A percentile compares a stretch with the other conserved stretches of the same genome.
Conservation (phyloP, 2,329 filamentous ascomycete species). For the Paecilomyces niveus region DNA sequence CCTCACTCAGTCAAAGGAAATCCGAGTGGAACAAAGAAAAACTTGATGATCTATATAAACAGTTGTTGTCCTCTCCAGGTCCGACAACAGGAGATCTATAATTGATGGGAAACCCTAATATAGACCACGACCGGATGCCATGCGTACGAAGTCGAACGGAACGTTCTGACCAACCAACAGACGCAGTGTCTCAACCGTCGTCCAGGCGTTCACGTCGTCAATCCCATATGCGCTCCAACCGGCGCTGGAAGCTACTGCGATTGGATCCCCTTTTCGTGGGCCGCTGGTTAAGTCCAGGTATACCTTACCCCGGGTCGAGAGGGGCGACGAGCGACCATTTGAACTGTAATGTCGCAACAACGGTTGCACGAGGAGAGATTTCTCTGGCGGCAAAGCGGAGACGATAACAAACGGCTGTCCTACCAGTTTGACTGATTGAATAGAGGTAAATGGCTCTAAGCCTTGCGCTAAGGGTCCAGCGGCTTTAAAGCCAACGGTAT, state of each 20-base stretch:
- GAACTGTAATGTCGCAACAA: conserved; percentile 63
- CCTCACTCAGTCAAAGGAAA: too few species aligned
- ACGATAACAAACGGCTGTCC: conserved; percentile 76
- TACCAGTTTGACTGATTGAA: conserved; percentile 74
- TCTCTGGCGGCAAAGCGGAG: conserved; percentile 70
- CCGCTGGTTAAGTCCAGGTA: conserved; percentile 73
- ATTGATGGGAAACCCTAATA: conserved; percentile 30
- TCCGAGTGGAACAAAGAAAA: too few species aligned
- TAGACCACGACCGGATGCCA: conserved; percentile 57
- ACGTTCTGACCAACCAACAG: conserved; percentile 79
- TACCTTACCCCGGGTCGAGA: conserved; percentile 51
- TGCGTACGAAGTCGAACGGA: conserved; percentile 75
- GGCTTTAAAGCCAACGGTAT: conserved; percentile 74
- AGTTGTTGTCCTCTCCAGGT: not conserved
- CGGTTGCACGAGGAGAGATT: conserved; percentile 70
- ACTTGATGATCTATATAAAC: not conserved
- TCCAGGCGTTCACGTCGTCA: conserved; percentile 75
- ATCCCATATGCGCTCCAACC: conserved; percentile 76
- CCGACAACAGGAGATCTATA: not conserved
- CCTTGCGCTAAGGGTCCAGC: conserved; percentile 52
- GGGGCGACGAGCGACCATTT: conserved; percentile 31
- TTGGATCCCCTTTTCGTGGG: conserved; percentile 60
- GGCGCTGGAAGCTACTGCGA: conserved; percentile 61
- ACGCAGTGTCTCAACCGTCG: conserved; percentile 72
- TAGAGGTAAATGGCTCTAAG: conserved; percentile 57